Base-by-base conservation (phyloP, 2,329 filamentous ascomycete species). In the Botrytis squamosa region DNA sequence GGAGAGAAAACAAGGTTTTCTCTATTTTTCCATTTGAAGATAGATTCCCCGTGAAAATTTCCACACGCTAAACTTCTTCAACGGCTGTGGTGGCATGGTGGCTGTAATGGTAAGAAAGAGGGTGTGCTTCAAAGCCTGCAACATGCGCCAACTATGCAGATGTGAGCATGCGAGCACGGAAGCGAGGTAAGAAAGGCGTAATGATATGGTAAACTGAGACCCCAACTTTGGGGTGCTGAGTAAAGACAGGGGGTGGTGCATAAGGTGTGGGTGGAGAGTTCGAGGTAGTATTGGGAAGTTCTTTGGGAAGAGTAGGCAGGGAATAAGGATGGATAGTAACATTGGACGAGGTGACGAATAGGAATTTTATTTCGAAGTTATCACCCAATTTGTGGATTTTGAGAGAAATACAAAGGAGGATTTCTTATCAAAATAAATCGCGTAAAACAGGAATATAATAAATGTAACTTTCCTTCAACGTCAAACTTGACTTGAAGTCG, bases 211-310 rank as follows among this genome's bases (percentile, higher is more conserved):
- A 0, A 25, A 36, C 10, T 14, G 46, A 49, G 29, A 66, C 64
- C 64, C 64, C 64, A 66, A 38, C 20, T 49, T 68, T 68, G 52
- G 36, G 66, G n/a, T 57, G 49, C 3, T 33, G 25, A 68, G 12
- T 40, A 29, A 42, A 22, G 36, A 57, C 49, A 57, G 25, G 66
- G 66, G 66, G 25, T 33, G 42, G 29, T 68, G 66, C 66, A 68
- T 68, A 16, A 68, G 66, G 49, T 68, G 66, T 57, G 49, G 49
- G 62, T 44, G 40, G 62, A 29, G 16, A 63, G n/a, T n/a, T 57
- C 18, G n/a, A 68, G 49, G 66, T 57, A 57, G 49, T 16, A 57
- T 33, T 22, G 36, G 5, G 49, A 49, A 38, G 44, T 33, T 55
- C 36, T 68, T 57, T 42, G 8, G 49, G 66, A 57, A n/a, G 66